Conservation (phyloP, 2,329 filamentous ascomycete genomes). For the Venturia nashicola region DNA sequence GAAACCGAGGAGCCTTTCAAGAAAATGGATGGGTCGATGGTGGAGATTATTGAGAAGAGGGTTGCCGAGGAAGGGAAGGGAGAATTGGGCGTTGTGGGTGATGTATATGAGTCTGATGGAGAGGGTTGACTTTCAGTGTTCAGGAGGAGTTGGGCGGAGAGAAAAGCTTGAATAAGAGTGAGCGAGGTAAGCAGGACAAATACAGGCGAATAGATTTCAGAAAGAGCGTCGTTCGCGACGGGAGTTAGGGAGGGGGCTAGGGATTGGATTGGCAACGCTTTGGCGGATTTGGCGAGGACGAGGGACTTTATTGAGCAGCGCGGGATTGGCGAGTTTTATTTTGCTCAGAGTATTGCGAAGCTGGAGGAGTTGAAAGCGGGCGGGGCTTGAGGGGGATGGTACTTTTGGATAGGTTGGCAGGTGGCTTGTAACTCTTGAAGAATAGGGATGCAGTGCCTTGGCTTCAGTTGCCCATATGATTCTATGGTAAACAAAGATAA, state of each 20-base stretch:
- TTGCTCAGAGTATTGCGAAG: background rate
- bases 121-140: background rate
- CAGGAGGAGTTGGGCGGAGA: too few species aligned
- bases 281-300: background rate
- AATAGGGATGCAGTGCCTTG: too few species aligned
- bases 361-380: background rate
- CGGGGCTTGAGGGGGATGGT: too few species aligned
- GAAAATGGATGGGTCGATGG: background rate
- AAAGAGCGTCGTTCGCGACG: background rate
- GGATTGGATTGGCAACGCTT: background rate
- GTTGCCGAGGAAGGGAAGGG: background rate
- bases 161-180: too few species aligned
- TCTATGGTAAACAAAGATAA: too few species aligned
- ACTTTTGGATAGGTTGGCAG: too few species aligned
- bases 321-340: background rate
- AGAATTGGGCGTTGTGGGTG: background rate
- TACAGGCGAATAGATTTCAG: background rate
- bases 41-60: background rate
- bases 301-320: background rate
- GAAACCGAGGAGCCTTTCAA: background rate
- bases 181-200: too few species aligned
- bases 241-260: background rate
- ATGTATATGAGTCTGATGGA: background rate
- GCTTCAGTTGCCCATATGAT: too few species aligned
- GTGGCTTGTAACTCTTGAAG: too few species aligned